phyloP scores from a whole-genome alignment of 805 yeast species.

The Groenewaldozyma tartarivorans region DNA sequence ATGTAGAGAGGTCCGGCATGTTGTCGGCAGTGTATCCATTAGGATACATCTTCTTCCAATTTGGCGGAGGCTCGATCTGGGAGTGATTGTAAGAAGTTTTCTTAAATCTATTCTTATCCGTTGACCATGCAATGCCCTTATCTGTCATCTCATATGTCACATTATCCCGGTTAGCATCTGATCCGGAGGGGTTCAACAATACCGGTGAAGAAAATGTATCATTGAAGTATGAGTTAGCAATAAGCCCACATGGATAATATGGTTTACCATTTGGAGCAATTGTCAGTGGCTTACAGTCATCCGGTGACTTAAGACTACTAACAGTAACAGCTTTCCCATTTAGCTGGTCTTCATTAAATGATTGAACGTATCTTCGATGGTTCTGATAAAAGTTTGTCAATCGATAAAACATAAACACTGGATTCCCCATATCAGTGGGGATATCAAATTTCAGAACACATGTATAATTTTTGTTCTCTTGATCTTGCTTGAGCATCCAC shows the following conservation, averaged over 20 bases:
- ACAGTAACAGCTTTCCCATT: conserved; percentile 60
- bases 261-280: conserved; percentile 43
- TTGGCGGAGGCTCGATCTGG: conserved; percentile 88
- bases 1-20: conserved; percentile 60
- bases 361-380: conserved; percentile 86
- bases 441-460: conserved; percentile 67
- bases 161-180: conserved; percentile 22
- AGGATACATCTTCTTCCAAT: conserved; percentile 74
- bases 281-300: conserved; percentile 58
- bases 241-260: conserved; percentile 89
- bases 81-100: conserved; percentile 56
- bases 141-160: conserved; percentile 35
- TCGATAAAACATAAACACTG: conserved; percentile 71
- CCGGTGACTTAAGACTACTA: conserved; percentile 37
- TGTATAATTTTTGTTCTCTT: conserved; percentile 26
- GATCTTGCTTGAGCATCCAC: neutral
- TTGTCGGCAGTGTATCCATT: conserved; percentile 80
- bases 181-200: conserved; percentile 24
- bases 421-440: conserved; percentile 60
- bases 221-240: conserved; percentile 87
- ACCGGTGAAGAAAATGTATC: conserved; percentile 63
- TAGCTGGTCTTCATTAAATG: conserved; percentile 72
- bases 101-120: conserved; percentile 65
- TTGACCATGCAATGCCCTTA: conserved; percentile 72
- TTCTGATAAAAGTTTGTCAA: conserved; percentile 89